Base-by-base conservation (phyloP, 352 stramenopile species). In the Pythium diclinum region DNA sequence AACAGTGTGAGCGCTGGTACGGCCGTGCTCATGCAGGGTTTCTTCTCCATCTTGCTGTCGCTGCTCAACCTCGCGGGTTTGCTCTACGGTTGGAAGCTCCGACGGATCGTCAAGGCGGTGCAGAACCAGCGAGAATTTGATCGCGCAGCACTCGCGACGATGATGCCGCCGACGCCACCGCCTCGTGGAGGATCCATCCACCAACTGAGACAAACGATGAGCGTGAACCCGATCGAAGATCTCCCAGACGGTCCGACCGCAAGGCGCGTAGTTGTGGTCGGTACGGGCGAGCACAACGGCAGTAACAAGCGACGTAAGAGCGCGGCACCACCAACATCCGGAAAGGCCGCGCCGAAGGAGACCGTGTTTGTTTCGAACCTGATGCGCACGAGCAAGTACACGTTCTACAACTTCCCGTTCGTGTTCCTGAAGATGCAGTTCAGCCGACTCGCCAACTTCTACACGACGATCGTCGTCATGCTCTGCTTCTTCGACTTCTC, bases 381-480 rank as follows among this genome's bases (percentile, higher is more conserved):
- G 46, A 91, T 96, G 33, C 65, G 78, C 36, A 94, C 87, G 59
- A 95, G 85, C 81, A 95, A 95, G 83, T 96, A 96, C 76, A 96
- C 88, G 38, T 83, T 85, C 65, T 95, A 91, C 81, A 96, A 95
- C 75, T 96, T 96, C 59, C 69, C 85, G 63, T 94, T 93, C 59
- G 82, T 95, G 25, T 95, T 95, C 32, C 69, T 96, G 47, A 92
- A 93, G 74, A 92, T 95, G 81, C 88, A 96, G 70, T 96, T 96
- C 70, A 94, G 85, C 61, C 85, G 88, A 51, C 74, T 96, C 16
- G 88, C 88, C 17, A 96, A 96, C 57, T 68, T 95, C 32, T 96
- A 95, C 72, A 95, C 88, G 59, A 94, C 85, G 10, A 94, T 96
- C 38, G 83, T 96, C 30, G 86, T 95, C 32, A 83, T 78, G 60